phyloP scores from a whole-genome alignment of 345 rosid genomes.

The Litchi chinensis region DNA sequence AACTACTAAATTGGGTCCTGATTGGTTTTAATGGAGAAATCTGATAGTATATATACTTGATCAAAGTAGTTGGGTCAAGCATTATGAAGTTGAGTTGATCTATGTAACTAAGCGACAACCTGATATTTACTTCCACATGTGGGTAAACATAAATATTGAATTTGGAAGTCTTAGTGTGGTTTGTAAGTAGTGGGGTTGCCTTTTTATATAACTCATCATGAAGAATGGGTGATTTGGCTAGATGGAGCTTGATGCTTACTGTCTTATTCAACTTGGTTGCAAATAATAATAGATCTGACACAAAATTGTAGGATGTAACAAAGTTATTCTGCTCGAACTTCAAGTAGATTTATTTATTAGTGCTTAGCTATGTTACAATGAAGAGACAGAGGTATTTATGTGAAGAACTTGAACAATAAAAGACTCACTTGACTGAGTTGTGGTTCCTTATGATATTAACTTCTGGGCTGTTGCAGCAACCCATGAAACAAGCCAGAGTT shows the following conservation, averaged over 20 bases:
- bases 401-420: not conserved
- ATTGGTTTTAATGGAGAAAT: not conserved
- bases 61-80: not conserved
- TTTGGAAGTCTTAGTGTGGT: no score
- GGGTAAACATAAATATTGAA: not conserved
- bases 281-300: not conserved
- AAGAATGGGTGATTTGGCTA: not conserved
- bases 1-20: not conserved
- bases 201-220: no score
- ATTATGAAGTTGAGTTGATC: constrained; percentile 5
- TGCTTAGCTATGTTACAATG: not conserved
- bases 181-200: not conserved
- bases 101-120: not conserved
- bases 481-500: not conserved
- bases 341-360: not conserved
- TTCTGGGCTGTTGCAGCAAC: not conserved
- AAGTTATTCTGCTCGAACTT: not conserved
- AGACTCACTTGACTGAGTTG: not conserved
- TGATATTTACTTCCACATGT: not conserved
- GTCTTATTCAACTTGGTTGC: not conserved
- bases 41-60: not conserved
- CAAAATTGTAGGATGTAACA: not conserved
- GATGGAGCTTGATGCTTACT: constrained; percentile 4
- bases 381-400: not conserved
- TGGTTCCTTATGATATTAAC: not conserved